These are phyloP conservation scores for Boletus rubescentipes DNA, from an alignment of 768 basidiomycete species.

Conservation along the genomic window DNA sequence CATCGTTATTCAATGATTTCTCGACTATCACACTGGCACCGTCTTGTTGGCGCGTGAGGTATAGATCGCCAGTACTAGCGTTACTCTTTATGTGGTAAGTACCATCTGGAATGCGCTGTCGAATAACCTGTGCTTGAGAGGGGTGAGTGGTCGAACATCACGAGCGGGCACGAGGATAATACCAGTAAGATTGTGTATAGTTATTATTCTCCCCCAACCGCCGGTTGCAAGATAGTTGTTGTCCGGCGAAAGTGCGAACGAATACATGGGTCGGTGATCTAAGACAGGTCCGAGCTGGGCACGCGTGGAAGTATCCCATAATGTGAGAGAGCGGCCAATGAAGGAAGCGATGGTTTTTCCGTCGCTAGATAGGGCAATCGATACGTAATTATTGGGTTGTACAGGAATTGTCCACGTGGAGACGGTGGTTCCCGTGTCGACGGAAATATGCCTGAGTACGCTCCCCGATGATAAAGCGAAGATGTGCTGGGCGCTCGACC, in stretches of 20 bases:
- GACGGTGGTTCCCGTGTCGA: background rate
- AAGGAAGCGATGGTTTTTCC: background rate
- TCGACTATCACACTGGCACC: background rate
- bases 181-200: background rate
- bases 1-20: background rate
- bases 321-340: background rate
- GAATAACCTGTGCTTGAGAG: too few relatives aligned
- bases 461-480: background rate
- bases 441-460: background rate
- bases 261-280: background rate
- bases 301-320: background rate
- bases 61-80: background rate
- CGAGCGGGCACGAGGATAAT: background rate
- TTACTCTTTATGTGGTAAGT: background rate
- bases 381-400: background rate
- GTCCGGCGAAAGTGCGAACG: background rate
- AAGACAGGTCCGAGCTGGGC: background rate
- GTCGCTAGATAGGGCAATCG: background rate
- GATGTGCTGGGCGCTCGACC: background rate
- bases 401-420: background rate
- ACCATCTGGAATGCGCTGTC: background rate
- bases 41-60: background rate
- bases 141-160: background rate
- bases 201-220: background rate
- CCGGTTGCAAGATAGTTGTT: background rate